Percentiles rank a stretch among this genome's conserved stretches.
These are phyloP conservation scores for Eutypella sp. DNA, from an alignment of 2,329 filamentous ascomycete species.

Conservation along the genomic window DNA sequence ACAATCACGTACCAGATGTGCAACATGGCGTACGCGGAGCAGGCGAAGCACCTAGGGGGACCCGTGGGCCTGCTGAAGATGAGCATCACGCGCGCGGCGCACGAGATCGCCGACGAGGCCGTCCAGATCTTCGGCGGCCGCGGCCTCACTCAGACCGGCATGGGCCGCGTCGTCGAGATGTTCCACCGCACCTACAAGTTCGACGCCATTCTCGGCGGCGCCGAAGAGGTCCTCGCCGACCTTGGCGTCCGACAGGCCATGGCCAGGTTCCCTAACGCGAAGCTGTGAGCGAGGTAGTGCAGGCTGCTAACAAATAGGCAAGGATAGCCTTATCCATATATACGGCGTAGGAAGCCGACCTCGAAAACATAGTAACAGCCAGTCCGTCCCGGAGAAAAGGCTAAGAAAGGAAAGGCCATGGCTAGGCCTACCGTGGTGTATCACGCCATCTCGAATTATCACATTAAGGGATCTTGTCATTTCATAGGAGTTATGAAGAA, in stretches of 20 bases:
- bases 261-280: conserved; percentile 78
- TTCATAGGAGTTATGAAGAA: too few species aligned
- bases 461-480: too few species aligned
- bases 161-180: conserved; percentile 79
- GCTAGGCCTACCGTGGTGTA: too few species aligned
- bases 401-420: too few species aligned
- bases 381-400: too few species aligned
- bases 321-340: too few species aligned
- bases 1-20: conserved; percentile 84
- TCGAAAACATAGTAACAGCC: too few species aligned
- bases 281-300: conserved; percentile 64
- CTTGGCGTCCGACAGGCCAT: conserved; percentile 79
- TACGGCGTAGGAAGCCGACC: too few species aligned
- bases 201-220: conserved; percentile 71
- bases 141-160: conserved; percentile 73
- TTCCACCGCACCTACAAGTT: conserved; percentile 84
- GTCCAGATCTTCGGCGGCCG: conserved; percentile 84
- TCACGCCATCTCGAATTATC: too few species aligned
- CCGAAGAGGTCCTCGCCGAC: conserved; percentile 78
- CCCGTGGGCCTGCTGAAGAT: conserved; percentile 82
- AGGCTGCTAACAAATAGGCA: too few species aligned
- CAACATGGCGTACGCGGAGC: conserved; percentile 74
- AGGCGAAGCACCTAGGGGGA: conserved; percentile 69
- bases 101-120: conserved; percentile 78
- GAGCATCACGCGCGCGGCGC: conserved; percentile 68